A percentile compares a stretch with the other conserved stretches of the same genome.
phyloP scores from a whole-genome alignment of 495 filamentous ascomycete genomes.

The Cudoniella acicularis region DNA sequence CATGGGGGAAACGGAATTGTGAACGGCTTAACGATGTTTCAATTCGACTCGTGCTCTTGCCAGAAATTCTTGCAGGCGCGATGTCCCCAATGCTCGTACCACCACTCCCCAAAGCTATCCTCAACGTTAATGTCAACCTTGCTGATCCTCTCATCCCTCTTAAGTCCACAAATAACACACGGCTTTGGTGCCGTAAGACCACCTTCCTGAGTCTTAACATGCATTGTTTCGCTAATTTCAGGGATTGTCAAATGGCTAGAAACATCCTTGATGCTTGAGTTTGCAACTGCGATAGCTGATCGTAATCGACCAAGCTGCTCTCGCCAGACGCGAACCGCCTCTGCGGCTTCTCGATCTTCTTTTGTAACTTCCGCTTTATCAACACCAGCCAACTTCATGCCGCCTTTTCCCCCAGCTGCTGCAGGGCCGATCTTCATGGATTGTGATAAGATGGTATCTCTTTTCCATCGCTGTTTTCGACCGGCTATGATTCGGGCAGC shows the following conservation, averaged over 20 bases:
- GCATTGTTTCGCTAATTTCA: slow-evolving; percentile 60
- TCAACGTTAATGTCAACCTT: slow-evolving; percentile 73
- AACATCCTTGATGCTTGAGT: slow-evolving; percentile 30
- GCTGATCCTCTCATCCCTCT: slow-evolving; percentile 74
- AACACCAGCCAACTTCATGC: slow-evolving; percentile 86
- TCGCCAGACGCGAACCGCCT: slow-evolving; percentile 72
- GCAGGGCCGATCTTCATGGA: slow-evolving; percentile 80
- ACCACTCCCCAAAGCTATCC: slow-evolving; percentile 95
- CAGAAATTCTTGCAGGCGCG: slow-evolving; percentile 79
- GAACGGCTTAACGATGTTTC: slow-evolving; percentile 59
- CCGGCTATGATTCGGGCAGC: slow-evolving; percentile 80
- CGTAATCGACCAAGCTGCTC: slow-evolving; percentile 59
- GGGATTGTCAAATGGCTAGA: slow-evolving; percentile 51
- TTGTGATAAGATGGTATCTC: slow-evolving; percentile 80
- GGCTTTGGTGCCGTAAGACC: slow-evolving; percentile 65
- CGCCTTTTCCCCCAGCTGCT: slow-evolving; percentile 56
- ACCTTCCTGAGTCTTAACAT: slow-evolving; percentile 58
- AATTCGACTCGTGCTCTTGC: slow-evolving; percentile 66
- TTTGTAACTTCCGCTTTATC: slow-evolving; percentile 75
- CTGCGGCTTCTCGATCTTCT: slow-evolving; percentile 84
- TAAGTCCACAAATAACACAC: slow-evolving; percentile 88
- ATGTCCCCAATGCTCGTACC: slow-evolving; percentile 88
- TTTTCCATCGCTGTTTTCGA: slow-evolving; percentile 82
- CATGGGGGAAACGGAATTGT: no score
- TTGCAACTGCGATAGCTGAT: slow-evolving; percentile 52